phyloP scores from a whole-genome alignment of 805 yeast genomes.

The Wickerhamiella alocasiicola region DNA sequence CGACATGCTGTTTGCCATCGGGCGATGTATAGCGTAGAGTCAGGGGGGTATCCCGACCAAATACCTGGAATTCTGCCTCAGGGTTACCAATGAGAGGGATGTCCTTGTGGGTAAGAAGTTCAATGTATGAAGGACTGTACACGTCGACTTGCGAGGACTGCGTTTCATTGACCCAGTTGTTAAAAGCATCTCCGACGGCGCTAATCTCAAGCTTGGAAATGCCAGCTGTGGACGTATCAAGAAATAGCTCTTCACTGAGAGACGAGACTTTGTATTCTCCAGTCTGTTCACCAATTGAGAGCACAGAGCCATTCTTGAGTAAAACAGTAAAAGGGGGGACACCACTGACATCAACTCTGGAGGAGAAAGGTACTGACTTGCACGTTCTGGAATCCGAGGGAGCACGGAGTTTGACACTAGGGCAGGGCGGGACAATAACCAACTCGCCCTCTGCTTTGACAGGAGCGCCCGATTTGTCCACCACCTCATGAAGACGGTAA shows the following conservation, averaged over 20 bases:
- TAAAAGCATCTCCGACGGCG: conserved; percentile 8
- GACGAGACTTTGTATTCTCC: neutral
- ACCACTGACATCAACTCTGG: conserved; percentile 49
- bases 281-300: neutral
- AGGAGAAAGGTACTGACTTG: conserved; percentile 42
- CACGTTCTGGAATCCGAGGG: conserved; percentile 35
- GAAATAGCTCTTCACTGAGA: neutral
- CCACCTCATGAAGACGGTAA: conserved; percentile 57
- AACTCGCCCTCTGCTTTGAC: conserved; percentile 51
- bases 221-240: conserved; percentile 2
- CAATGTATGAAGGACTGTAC: neutral
- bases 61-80: neutral
- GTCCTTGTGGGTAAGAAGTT: neutral
- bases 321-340: conserved; percentile 62
- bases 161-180: conserved; percentile 2
- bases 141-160: neutral
- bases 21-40: conserved; percentile 1
- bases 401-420: conserved; percentile 44
- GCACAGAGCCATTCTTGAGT: conserved; percentile 10
- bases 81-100: conserved; percentile 2
- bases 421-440: conserved; percentile 63
- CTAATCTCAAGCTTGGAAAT: neutral
- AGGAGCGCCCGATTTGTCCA: conserved; percentile 43
- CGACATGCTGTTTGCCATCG: conserved; percentile 3
- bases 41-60: neutral